Evolutionary conservation across 345 rosid species (phyloP), one percentile per base, ranked within the genome.

Genomic region (Bretschneidera sinensis): DNA sequence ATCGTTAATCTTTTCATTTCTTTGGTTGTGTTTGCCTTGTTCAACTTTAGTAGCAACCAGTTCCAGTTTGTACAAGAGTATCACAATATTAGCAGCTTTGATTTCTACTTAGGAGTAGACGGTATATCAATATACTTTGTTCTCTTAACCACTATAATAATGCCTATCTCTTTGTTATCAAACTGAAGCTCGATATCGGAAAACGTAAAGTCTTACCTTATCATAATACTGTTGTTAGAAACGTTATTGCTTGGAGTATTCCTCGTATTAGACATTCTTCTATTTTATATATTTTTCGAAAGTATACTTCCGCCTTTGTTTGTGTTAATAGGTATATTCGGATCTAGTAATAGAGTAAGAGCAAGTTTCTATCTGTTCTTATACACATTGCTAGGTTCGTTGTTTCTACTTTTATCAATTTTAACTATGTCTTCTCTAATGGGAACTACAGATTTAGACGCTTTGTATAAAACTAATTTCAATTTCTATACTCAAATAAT

Each of bases 201-300:
- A 1, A 55, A 55, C 18, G 59, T 18, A 9, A 55, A 19, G 18
- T 18, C 7, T 0, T 55, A n/a, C 19, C 0, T 33, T 0, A 33
- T 55, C 6, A 55, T 55, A 1, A 55, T 55, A 11, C 11, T 55
- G 0, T 33, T 55, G 0, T 33, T 55, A 33, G 59, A 55, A 34
- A 33, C 23, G 0, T 9, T 55, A 0, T 8, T 55, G 0, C 7
- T 55, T 0, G 23, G 23, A 0, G 59, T 55, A 0, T 55, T 55
- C 9, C 0, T 55, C 9, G 47, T 20, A 18, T 19, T 55, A 33
- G 59, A 55, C 33, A 33, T 55, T 0, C 19, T 55, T 0, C 33
- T 55, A n/a, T 55, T 55, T 1, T 55, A 55, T 33, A 55, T 55
- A 0, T 55, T 55, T 19, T 55, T 55, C 19, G 59, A 55, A 55